phyloP scores from a whole-genome alignment of 2,329 filamentous ascomycete genomes.

The Verticillium klebahnii region DNA sequence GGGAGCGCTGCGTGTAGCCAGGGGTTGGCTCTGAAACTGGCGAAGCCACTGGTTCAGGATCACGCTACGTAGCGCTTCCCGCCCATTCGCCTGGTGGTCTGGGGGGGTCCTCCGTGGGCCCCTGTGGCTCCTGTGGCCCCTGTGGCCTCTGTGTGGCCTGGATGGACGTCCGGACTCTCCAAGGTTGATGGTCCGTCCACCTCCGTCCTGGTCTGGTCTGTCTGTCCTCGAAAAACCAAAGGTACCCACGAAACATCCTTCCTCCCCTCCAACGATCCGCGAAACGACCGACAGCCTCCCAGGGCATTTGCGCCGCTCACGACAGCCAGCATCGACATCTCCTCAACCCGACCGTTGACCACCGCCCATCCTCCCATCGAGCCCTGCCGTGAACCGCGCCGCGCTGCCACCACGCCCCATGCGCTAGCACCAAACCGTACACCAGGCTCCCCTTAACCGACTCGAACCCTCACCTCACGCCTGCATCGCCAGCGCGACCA shows the following conservation, averaged over 20 bases:
- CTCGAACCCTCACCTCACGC: not conserved
- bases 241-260: not conserved
- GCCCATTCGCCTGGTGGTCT: not conserved
- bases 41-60: slow-evolving; percentile 1
- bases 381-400: not conserved
- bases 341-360: not conserved
- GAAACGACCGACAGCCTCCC: not conserved
- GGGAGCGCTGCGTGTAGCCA: not conserved
- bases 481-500: not conserved
- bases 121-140: not conserved
- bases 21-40: slow-evolving; percentile 2
- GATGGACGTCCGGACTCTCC: not conserved
- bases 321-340: not conserved
- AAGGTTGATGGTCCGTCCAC: not conserved
- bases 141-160: not conserved
- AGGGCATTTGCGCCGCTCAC: not conserved
- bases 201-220: not conserved
- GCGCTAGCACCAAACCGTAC: not conserved
- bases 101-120: not conserved
- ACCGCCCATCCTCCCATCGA: not conserved
- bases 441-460: not conserved
- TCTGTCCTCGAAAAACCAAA: not conserved
- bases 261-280: not conserved
- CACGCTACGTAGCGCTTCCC: slow-evolving; percentile 4
- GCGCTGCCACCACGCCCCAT: not conserved